Evolutionary conservation across 345 rosid species (phyloP).

Genomic region (Salix arbutifolia): DNA sequence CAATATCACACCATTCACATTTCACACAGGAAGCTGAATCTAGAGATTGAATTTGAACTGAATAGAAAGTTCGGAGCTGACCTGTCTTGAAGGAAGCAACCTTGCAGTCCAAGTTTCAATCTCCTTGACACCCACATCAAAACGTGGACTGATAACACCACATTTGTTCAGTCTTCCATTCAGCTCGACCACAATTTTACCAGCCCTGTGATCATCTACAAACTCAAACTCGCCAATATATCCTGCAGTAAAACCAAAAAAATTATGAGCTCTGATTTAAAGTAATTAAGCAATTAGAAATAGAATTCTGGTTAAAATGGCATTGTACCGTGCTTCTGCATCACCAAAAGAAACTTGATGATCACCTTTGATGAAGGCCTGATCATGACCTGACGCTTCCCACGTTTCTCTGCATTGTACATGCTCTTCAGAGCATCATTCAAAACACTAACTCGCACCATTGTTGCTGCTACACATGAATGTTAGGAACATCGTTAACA

Average conservation of each 20-base stretch:
- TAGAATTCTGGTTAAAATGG: neutral
- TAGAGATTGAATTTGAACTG: neutral
- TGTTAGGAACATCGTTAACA: neutral
- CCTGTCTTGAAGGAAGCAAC: constrained; percentile 17
- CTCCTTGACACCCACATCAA: constrained; percentile 9
- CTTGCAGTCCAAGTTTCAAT: constrained; percentile 13
- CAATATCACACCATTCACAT: neutral
- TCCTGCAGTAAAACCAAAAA: neutral
- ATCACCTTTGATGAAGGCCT: constrained; percentile 16
- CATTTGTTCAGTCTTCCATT: constrained; percentile 15
- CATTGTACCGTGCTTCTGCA: constrained; percentile 13
- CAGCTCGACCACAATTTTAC: constrained; percentile 15
- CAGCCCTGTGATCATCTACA: constrained; percentile 18
- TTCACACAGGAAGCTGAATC: neutral
- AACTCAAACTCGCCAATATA: constrained; percentile 19
- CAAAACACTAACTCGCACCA: constrained; percentile 19
- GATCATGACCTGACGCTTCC: constrained; percentile 19
- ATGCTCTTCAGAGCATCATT: constrained; percentile 16
- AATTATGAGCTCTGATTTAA: neutral
- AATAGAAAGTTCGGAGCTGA: neutral
- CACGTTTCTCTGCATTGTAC: constrained; percentile 19
- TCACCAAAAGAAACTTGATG: constrained; percentile 18
- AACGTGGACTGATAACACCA: constrained; percentile 17
- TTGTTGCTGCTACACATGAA: neutral
- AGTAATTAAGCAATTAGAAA: neutral